phyloP scores from a whole-genome alignment of 2,329 filamentous ascomycete species.

The Magnaporthiopsis rhizophila region DNA sequence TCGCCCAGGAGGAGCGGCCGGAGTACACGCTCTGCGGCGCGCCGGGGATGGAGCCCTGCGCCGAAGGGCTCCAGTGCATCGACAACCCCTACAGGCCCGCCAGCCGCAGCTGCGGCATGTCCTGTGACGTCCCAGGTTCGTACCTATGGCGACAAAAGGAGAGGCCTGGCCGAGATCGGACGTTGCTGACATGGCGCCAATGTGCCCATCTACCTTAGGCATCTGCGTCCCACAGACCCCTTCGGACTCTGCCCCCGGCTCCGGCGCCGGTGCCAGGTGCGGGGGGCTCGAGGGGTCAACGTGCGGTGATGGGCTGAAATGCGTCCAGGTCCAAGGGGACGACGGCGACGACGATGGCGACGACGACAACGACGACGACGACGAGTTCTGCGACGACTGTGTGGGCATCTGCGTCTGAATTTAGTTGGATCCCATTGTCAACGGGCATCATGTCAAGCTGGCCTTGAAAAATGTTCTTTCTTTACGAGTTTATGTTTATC shows the following conservation, averaged over 20 bases:
- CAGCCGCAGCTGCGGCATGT: slow-evolving; percentile 1
- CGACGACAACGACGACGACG: too few species aligned
- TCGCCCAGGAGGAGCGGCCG: background rate
- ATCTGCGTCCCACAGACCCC: background rate
- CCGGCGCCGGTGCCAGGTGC: background rate
- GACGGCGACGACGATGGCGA: too few species aligned
- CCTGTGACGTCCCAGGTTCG: slow-evolving; percentile 1
- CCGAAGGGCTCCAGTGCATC: background rate
- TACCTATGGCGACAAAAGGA: background rate
- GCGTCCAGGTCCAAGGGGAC: background rate
- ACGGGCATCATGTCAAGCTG: background rate
- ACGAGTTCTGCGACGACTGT: background rate
- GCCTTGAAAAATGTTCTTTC: background rate
- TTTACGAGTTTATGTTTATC: background rate
- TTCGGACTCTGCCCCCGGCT: background rate
- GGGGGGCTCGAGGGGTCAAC: background rate
- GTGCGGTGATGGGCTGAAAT: background rate
- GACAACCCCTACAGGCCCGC: slow-evolving; percentile 1
- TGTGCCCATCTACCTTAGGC: background rate
- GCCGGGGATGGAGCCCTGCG: background rate
- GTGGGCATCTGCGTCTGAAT: background rate
- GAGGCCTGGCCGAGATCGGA: background rate
- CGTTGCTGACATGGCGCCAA: background rate
- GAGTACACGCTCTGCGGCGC: background rate
- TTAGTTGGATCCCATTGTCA: background rate